These are phyloP conservation scores for Oryza glaberrima DNA, from an alignment of 176 grass and related monocot species.

Conservation along the genomic window DNA sequence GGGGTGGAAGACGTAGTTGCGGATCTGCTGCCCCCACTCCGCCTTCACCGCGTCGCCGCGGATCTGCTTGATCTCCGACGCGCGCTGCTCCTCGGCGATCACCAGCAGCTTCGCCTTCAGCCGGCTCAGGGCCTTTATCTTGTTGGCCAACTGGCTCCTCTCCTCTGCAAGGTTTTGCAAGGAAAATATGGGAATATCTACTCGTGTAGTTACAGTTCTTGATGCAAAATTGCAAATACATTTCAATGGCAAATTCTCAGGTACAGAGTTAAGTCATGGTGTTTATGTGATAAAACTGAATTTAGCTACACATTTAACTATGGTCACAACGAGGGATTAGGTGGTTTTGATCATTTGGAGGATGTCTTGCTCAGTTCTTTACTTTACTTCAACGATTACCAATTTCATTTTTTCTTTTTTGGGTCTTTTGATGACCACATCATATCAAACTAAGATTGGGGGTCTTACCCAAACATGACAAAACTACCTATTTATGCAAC, in stretches of 20 bases:
- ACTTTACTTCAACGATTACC: background rate
- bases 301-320: background rate
- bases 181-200: background rate
- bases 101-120: constrained; percentile 93
- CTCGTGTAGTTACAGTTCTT: background rate
- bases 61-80: constrained; percentile 94
- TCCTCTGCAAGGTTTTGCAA: constrained; percentile 69
- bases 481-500: background rate
- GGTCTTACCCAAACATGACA: background rate
- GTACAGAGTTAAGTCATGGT: background rate
- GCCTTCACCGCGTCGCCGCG: constrained; percentile 90
- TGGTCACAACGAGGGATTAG: background rate
- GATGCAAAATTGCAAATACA: background rate
- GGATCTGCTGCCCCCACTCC: constrained; percentile 98
- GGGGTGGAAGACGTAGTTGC: constrained; percentile 98
- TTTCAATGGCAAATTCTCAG: background rate
- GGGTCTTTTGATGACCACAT: background rate
- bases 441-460: background rate
- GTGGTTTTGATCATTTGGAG: background rate
- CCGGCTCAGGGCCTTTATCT: constrained; percentile 81
- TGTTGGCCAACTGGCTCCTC: constrained; percentile 89
- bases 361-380: background rate
- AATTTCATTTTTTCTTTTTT: background rate
- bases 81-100: constrained; percentile 84
- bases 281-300: background rate